These are phyloP conservation scores for Cyphellophora europaea DNA, from an alignment of 2,329 filamentous ascomycete species.

Conservation along the genomic window DNA sequence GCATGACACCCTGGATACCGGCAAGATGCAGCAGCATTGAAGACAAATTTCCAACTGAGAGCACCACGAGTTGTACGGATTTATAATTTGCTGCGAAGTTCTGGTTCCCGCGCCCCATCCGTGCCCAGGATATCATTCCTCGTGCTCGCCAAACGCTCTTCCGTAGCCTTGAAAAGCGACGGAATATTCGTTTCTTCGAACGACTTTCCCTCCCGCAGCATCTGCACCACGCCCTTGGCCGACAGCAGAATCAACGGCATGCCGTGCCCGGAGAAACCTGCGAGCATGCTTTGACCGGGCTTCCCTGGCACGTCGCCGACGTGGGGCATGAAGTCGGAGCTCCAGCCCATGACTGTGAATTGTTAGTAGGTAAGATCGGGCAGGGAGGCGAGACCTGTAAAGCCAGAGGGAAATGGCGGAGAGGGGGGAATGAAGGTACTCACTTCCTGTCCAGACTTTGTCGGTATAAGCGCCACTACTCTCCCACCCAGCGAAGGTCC, in stretches of 20 bases:
- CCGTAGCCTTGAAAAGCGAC: slow-evolving; percentile 23
- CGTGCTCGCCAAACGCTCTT: too few relatives aligned
- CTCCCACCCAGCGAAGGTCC: slow-evolving; percentile 26
- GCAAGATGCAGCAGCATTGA: too few relatives aligned
- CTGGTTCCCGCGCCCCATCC: too few relatives aligned
- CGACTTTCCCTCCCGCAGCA: slow-evolving; percentile 34
- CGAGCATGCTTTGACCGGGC: slow-evolving; percentile 44
- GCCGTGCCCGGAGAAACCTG: slow-evolving; percentile 56
- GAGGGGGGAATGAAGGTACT: too few relatives aligned
- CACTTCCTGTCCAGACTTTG: slow-evolving; percentile 28
- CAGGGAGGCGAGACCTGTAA: too few relatives aligned
- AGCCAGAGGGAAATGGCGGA: too few relatives aligned
- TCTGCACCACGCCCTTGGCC: slow-evolving; percentile 42
- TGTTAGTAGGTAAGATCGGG: too few relatives aligned
- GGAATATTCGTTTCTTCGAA: slow-evolving; percentile 24
- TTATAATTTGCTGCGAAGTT: too few relatives aligned
- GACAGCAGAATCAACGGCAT: slow-evolving; percentile 50
- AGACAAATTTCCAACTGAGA: too few relatives aligned
- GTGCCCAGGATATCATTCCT: too few relatives aligned
- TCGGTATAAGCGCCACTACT: slow-evolving; percentile 24
- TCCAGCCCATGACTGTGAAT: slow-evolving; percentile 41
- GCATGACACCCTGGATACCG: too few relatives aligned
- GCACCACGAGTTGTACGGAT: too few relatives aligned
- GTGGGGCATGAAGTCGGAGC: slow-evolving; percentile 39
- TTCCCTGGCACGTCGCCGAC: slow-evolving; percentile 39